phyloP scores from a whole-genome alignment of 805 yeast genomes.

The Teunomyces gatunensis region DNA sequence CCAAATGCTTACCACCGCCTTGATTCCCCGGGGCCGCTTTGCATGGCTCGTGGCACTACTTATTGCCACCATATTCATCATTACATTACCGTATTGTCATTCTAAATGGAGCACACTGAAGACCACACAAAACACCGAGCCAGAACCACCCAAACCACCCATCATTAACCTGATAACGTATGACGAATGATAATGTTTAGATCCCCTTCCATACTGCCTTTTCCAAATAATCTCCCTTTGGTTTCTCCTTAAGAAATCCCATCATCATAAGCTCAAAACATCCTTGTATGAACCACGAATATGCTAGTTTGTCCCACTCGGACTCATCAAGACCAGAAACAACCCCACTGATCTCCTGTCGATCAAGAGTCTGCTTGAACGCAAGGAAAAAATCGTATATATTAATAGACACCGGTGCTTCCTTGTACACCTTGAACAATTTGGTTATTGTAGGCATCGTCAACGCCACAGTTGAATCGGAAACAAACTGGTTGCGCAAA shows the following conservation, averaged over 20 bases:
- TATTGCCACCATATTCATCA: background rate
- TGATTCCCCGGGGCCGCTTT: background rate
- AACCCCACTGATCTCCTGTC: slow-evolving; percentile 15
- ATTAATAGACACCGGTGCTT: slow-evolving; percentile 69
- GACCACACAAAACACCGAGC: too few species aligned
- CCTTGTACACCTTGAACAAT: slow-evolving; percentile 69
- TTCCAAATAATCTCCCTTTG: slow-evolving; percentile 65
- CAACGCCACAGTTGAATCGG: background rate
- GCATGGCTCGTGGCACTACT: background rate
- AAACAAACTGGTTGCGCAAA: slow-evolving; percentile 10
- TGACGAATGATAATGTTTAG: slow-evolving; percentile 20
- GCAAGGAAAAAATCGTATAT: slow-evolving; percentile 65
- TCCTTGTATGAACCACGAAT: slow-evolving; percentile 74
- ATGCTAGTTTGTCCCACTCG: slow-evolving; percentile 60
- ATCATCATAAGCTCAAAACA: slow-evolving; percentile 66
- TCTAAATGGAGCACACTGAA: too few species aligned
- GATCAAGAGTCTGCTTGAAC: slow-evolving; percentile 49
- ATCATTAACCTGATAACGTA: too few species aligned
- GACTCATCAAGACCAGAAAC: slow-evolving; percentile 17
- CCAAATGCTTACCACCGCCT: background rate
- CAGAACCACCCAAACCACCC: too few species aligned
- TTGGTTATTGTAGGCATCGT: slow-evolving; percentile 50
- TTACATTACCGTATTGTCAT: background rate
- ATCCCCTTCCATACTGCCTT: slow-evolving; percentile 71
- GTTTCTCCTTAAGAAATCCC: slow-evolving; percentile 65